Base-by-base conservation (phyloP, 2,329 filamentous ascomycete genomes). In the Alternaria angustiovoidea region DNA sequence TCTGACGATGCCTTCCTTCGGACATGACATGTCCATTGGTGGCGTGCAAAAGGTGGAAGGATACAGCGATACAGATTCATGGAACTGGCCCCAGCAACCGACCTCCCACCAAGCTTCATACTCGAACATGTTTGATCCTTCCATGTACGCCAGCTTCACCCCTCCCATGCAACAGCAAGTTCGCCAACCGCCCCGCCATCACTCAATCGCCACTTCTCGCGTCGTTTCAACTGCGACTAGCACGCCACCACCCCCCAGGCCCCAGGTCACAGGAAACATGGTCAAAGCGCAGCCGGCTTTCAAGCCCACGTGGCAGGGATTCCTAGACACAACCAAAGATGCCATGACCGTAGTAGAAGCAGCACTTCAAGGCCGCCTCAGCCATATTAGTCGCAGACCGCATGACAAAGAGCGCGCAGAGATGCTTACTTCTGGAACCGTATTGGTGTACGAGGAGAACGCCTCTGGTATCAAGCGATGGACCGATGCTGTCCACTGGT, bases 401-500 rank as follows among this genome's bases (percentile, higher is more conserved):
- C 92, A 96, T 76, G 94, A 97, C 71, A 86, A 92, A 52, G 94
- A 97, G 79, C 86, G 93, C 52, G 83, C 84, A 24, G 84, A 87
- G 20, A 86, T 96, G 52, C 95, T 97, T 74, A 87, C 87, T 67
- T 96, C 92, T 68, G 94, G 94, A 36, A 90, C 91, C 67, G 87
- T 97, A 47, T 95, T 97, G 79, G 92, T 97, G 66, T 97, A 97
- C 77, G 93, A 96, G 73, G 93, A 97, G 76, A 90, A 92, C 62
- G 89, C 92, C 0, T 96, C 93, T 0, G 93, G 93, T 5, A 96
- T 97, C 80, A 96, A 96, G 81, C 86, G 94, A 57, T 97, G 94
- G 94, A 97, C 93, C 0, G 94, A 97, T 69, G 93, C 94, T 14
- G 88, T 94, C 11, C 89, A 90, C 7, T 97, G 94, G 94, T 96